These are phyloP conservation scores for Xylariaceae sp. DNA, from an alignment of 2,329 filamentous ascomycete genomes.

Conservation along the genomic window DNA sequence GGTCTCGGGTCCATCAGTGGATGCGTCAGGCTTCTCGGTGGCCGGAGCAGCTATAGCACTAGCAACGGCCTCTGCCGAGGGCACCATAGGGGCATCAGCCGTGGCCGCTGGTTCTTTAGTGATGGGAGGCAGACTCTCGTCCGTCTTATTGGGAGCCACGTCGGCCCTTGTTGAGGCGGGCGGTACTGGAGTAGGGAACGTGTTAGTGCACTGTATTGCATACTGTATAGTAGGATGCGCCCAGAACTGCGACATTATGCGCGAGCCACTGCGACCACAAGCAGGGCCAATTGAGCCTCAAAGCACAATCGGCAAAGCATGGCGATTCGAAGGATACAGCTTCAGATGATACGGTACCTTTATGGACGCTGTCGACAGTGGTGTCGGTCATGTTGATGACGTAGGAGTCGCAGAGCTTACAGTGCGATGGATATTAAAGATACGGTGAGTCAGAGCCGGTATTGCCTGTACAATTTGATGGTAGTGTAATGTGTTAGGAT, in stretches of 20 bases:
- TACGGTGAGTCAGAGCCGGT: too few relatives aligned
- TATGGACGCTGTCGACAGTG: constrained; percentile 25
- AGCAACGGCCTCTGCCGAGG: constrained; percentile 14
- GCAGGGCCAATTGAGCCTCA: constrained; percentile 9
- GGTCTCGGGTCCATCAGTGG: constrained; percentile 4
- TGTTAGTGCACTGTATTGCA: constrained; percentile 27
- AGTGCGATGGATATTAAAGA: constrained; percentile 15
- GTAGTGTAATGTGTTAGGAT: too few relatives aligned
- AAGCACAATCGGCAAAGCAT: constrained; percentile 18
- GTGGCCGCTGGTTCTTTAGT: constrained; percentile 20
- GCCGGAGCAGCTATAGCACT: constrained; percentile 7
- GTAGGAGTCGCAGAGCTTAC: constrained; percentile 27
- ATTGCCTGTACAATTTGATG: too few relatives aligned
- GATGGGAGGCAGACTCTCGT: constrained; percentile 19
- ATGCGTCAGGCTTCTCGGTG: constrained; percentile 6
- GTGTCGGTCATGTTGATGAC: constrained; percentile 35
- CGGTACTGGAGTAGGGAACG: constrained; percentile 13
- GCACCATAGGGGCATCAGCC: constrained; percentile 19
- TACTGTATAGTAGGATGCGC: constrained; percentile 16
- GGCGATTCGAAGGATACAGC: constrained; percentile 14
- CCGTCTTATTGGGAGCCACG: constrained; percentile 15
- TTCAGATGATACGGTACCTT: constrained; percentile 26
- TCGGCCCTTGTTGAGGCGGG: constrained; percentile 21
- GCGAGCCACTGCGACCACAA: constrained; percentile 15
- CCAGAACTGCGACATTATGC: constrained; percentile 13